These are phyloP conservation scores for Penicillium sp. DNA, from an alignment of 2,329 filamentous ascomycete genomes.

Conservation along the genomic window DNA sequence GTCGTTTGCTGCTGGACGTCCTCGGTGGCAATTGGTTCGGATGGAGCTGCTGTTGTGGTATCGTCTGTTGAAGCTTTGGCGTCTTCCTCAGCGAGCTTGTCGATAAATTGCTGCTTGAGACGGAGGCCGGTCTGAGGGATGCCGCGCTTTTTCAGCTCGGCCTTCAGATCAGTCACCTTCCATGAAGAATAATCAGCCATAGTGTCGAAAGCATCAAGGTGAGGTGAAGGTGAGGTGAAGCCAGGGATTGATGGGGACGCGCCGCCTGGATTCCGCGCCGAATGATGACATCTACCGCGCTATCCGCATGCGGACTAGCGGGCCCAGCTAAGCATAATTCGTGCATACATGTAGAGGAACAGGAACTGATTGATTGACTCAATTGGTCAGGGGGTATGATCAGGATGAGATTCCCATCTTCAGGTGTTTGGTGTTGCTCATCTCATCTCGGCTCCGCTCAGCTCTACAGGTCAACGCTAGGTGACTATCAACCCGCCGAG, in stretches of 20 bases:
- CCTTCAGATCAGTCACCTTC: constrained; percentile 76
- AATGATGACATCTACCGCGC: no score
- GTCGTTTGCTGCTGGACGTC: not conserved
- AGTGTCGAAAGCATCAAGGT: constrained; percentile 17
- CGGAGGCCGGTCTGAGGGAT: constrained; percentile 72
- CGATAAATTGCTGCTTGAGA: constrained; percentile 66
- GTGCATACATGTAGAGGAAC: no score
- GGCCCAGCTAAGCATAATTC: no score
- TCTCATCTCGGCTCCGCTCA: no score
- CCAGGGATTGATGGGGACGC: constrained; percentile 26
- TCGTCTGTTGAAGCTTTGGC: constrained; percentile 36
- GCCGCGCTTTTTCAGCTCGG: constrained; percentile 73
- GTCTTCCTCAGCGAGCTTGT: constrained; percentile 60
- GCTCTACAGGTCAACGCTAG: no score
- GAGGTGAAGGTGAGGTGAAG: not conserved
- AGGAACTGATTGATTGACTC: no score
- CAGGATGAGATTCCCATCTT: no score
- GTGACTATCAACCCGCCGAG: no score
- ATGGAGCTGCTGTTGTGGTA: constrained; percentile 15
- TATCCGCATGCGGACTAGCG: no score
- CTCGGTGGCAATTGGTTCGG: not conserved
- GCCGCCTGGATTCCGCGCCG: constrained; percentile 25
- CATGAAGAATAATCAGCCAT: constrained; percentile 62
- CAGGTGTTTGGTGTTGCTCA: no score
- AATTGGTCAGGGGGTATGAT: no score